These are phyloP conservation scores for Phialemonium atrogriseum DNA, from an alignment of 2,329 filamentous ascomycete species.

Conservation along the genomic window DNA sequence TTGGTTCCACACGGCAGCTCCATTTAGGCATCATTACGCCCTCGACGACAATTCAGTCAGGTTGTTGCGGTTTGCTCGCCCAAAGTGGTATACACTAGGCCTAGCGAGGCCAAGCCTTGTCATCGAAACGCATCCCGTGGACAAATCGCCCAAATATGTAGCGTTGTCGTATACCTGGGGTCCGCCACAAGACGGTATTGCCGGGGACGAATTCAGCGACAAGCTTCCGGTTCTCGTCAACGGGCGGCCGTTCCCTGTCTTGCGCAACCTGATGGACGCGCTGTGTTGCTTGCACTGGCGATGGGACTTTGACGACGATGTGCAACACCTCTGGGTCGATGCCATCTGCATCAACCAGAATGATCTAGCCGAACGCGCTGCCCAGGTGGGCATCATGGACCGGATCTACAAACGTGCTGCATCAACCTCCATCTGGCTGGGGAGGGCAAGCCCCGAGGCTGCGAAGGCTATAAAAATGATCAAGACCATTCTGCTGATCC, in stretches of 20 bases:
- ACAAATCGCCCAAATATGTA: neutral
- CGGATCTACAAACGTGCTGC: slow-evolving; percentile 9
- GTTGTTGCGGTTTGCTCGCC: neutral
- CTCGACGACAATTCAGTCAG: too few relatives aligned
- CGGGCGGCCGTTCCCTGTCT: neutral
- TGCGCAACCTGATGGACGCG: neutral
- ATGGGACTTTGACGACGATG: slow-evolving; percentile 1
- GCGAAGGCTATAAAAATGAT: neutral
- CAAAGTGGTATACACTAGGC: neutral
- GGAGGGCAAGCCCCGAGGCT: slow-evolving; percentile 1
- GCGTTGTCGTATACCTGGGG: neutral
- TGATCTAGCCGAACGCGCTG: slow-evolving; percentile 5
- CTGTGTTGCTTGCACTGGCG: neutral
- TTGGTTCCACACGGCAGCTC: too few relatives aligned
- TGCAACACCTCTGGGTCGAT: slow-evolving; percentile 9
- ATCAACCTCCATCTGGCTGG: slow-evolving; percentile 11
- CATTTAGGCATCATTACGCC: too few relatives aligned
- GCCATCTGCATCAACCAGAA: too few relatives aligned
- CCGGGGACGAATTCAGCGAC: neutral
- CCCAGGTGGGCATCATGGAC: slow-evolving; percentile 11
- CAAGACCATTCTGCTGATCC: neutral
- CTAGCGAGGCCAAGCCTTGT: neutral
- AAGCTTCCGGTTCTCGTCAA: neutral
- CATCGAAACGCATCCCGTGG: neutral
- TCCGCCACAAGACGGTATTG: neutral